Conservation (phyloP, 352 stramenopile genomes). For the Pythium aquatile region DNA sequence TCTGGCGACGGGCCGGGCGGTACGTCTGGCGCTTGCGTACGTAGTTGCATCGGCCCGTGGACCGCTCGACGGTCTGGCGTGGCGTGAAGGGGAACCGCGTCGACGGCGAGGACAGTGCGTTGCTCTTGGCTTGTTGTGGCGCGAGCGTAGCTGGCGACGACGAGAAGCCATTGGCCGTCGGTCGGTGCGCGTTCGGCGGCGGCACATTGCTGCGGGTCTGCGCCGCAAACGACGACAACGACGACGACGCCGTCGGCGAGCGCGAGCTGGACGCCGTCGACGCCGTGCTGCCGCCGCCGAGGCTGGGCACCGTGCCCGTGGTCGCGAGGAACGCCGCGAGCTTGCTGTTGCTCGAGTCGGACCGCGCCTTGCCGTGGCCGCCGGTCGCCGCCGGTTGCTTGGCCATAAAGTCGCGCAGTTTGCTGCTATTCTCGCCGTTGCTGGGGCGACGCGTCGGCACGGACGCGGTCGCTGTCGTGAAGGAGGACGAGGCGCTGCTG, state of each 20-base stretch:
- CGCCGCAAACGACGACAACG: slow-evolving; percentile 24
- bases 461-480: neutral
- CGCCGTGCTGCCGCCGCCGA: slow-evolving; percentile 22
- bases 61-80: slow-evolving; percentile 53
- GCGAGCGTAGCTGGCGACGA: neutral
- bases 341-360: slow-evolving; percentile 65
- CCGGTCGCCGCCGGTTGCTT: slow-evolving; percentile 44
- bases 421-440: slow-evolving; percentile 58
- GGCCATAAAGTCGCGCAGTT: slow-evolving; percentile 79
- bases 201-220: slow-evolving; percentile 11
- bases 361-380: slow-evolving; percentile 41
- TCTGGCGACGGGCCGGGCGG: slow-evolving; percentile 36
- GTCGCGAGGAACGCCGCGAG: slow-evolving; percentile 72
- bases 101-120: slow-evolving; percentile 5
- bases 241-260: slow-evolving; percentile 18
- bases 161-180: slow-evolving; percentile 2
- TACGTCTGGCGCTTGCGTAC: slow-evolving; percentile 80
- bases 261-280: slow-evolving; percentile 23
- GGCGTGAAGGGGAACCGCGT: slow-evolving; percentile 41
- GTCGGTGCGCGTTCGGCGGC: neutral
- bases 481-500: neutral
- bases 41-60: slow-evolving; percentile 65
- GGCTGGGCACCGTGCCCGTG: slow-evolving; percentile 44
- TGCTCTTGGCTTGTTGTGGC: neutral
- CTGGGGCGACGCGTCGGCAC: slow-evolving; percentile 27